Percentiles rank a stretch among this genome's conserved stretches.
Evolutionary conservation across 129 eudicot species (phyloP).

Genomic region (Tanacetum coccineum): DNA sequence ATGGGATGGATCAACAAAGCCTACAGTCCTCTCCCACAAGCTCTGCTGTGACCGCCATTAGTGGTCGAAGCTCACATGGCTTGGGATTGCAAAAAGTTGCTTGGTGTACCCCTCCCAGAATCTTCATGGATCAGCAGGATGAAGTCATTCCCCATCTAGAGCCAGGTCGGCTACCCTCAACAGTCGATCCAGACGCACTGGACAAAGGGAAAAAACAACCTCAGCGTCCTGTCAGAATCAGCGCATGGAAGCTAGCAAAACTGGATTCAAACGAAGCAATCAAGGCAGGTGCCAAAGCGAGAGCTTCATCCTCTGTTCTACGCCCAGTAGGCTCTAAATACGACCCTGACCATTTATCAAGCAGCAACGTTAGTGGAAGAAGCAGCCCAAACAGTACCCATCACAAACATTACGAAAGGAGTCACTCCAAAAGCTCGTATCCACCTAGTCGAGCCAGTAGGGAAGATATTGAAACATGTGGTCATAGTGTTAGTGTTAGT

Average conservation of each 20-base stretch:
- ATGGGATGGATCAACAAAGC: slow-evolving; percentile 63
- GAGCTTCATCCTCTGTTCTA: slow-evolving; percentile 89
- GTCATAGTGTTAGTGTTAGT: slow-evolving; percentile 64
- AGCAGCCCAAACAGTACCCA: slow-evolving; percentile 66
- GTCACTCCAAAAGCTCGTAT: slow-evolving; percentile 50
- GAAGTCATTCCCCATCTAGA: slow-evolving; percentile 94
- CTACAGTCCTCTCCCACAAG: slow-evolving; percentile 70
- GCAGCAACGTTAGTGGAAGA: slow-evolving; percentile 59
- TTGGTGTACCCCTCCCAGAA: slow-evolving; percentile 97
- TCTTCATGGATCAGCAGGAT: slow-evolving; percentile 96
- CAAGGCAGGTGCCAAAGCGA: slow-evolving; percentile 81
- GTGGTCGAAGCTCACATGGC: slow-evolving; percentile 94
- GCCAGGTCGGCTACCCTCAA: slow-evolving; percentile 87
- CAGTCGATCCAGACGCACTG: slow-evolving; percentile 72
- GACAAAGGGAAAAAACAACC: slow-evolving; percentile 47
- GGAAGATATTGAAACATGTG: slow-evolving; percentile 71
- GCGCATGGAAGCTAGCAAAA: slow-evolving; percentile 96
- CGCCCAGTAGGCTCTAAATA: slow-evolving; percentile 56
- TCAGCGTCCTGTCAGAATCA: slow-evolving; percentile 59
- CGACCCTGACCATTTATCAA: slow-evolving; percentile 51
- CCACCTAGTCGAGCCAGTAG: slow-evolving; percentile 75
- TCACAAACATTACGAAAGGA: slow-evolving; percentile 27
- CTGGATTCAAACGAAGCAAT: slow-evolving; percentile 73
- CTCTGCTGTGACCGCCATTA: slow-evolving; percentile 76
- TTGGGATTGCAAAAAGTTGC: slow-evolving; percentile 82